Conservation (phyloP, 192 early-diverging fungal species). For the Thamnidium elegans region DNA sequence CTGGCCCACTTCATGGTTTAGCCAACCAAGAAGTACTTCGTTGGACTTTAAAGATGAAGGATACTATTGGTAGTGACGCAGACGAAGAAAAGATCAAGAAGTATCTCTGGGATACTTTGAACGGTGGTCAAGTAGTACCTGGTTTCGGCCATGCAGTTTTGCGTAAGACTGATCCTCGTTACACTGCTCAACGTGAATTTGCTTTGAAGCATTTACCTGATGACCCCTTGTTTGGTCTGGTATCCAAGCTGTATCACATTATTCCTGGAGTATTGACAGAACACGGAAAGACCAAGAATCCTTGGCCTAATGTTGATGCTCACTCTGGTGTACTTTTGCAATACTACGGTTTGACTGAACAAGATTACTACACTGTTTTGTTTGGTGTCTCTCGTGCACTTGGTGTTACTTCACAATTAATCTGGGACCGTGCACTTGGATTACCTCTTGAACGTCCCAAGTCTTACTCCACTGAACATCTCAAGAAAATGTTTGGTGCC, state of each 20-base stretch:
- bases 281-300: conserved; percentile 99
- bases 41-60: conserved; percentile 93
- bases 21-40: conserved; percentile 99
- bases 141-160: conserved; percentile 99
- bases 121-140: conserved; percentile 94
- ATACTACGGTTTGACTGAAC: conserved; percentile 93
- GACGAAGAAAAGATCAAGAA: conserved; percentile 93
- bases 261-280: conserved; percentile 92
- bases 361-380: conserved; percentile 98
- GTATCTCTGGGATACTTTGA: conserved; percentile 94
- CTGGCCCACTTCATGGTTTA: conserved; percentile 98
- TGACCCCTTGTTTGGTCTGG: conserved; percentile 95
- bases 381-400: conserved; percentile 98
- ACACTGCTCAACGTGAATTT: conserved; percentile 98
- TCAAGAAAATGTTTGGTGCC: conserved; percentile 84
- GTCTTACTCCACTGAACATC: conserved; percentile 81
- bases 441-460: conserved; percentile 94
- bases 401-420: conserved; percentile 89
- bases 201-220: conserved; percentile 96
- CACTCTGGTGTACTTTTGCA: conserved; percentile 97
- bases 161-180: conserved; percentile 93
- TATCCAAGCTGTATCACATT: conserved; percentile 95
- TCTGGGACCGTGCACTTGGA: conserved; percentile 96
- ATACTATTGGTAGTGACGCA: conserved; percentile 79
- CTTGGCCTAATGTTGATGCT: conserved; percentile 99